Conservation (phyloP, 129 eudicot species). For the Chrysanthemum seticuspe region DNA sequence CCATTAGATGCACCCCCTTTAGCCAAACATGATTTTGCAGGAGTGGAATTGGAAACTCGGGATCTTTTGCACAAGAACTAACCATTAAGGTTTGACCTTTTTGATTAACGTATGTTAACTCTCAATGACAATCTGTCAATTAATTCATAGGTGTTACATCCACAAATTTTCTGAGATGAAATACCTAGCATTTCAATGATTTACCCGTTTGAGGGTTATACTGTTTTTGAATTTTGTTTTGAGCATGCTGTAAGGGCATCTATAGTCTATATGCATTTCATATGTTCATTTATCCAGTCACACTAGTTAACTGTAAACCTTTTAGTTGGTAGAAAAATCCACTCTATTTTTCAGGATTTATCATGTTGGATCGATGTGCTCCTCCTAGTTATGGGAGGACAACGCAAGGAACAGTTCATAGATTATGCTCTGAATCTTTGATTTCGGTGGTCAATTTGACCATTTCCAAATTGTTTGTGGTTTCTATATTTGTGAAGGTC, state of each 20-base stretch:
- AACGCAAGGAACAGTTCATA: no score
- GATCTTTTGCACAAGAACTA: slow-evolving; percentile 54
- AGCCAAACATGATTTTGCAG: slow-evolving; percentile 42
- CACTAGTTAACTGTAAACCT: no score
- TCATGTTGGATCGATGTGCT: no score
- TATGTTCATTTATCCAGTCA: no score
- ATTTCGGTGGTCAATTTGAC: no score
- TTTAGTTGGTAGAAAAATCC: no score
- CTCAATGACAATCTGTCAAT: neutral
- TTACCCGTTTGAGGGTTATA: slow-evolving; percentile 16
- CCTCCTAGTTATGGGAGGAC: no score
- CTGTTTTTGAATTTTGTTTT: neutral
- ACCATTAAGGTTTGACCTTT: slow-evolving; percentile 24
- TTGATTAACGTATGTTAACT: slow-evolving; percentile 19
- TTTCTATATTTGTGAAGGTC: no score
- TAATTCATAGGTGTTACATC: neutral
- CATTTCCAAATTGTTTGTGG: no score
- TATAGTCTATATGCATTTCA: neutral
- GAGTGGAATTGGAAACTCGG: slow-evolving; percentile 50
- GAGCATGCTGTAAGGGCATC: slow-evolving; percentile 9
- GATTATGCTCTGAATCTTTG: no score
- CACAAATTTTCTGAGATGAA: slow-evolving; percentile 16
- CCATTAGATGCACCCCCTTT: slow-evolving; percentile 43
- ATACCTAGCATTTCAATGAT: slow-evolving; percentile 7
- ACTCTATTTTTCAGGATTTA: no score